Evolutionary conservation across 257 asterid species (phyloP), one percentile per base, ranked within the genome.

Genomic region (Gynochthodes officinalis): DNA sequence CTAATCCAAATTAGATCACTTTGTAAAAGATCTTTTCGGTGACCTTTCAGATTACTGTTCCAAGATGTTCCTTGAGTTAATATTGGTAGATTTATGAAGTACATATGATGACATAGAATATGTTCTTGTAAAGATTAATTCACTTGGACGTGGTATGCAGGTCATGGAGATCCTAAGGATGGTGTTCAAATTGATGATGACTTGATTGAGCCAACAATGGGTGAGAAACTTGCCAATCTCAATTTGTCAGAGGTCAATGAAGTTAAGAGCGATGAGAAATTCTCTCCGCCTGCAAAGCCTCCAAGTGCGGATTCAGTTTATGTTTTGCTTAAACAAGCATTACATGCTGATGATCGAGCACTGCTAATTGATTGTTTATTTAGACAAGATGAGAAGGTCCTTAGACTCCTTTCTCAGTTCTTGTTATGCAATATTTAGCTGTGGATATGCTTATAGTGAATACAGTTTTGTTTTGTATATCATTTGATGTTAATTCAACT

Each of bases 291-390:
- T 46, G 69, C 80, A 62, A 91, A 87, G 83, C 96, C 95, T 63
- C 99, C 99, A 68, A 91, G 95, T 78, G 99, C 93, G 0, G 97
- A 91, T 79, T 94, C 99, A 21, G 82, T 94, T 85, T 83, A 86
- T 81, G 83, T 94, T 65, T 78, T 94, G 74, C 90, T 94, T 67
- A 91, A 89, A 87, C 98, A 91, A 85, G 95, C 97, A 49, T 86
- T 94, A 33, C 89, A 78, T 53, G 97, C 96, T 2, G 97, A 88
- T 80, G 99, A 94, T 81, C 88, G 86, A 62, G 81, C 95, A 46
- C 97, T 88, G 76, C 84, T 91, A 64, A 74, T 87, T 46, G 97
- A 91, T 79, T 94, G 99, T 86, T 83, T 94, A 73, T 84, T 32
- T 70, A 86, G 97, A 78, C 97, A 91, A 79, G 97, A 93, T 77